Base-by-base conservation (phyloP, 225 moss, liverwort and hornwort species). In the Neckera pumila region DNA sequence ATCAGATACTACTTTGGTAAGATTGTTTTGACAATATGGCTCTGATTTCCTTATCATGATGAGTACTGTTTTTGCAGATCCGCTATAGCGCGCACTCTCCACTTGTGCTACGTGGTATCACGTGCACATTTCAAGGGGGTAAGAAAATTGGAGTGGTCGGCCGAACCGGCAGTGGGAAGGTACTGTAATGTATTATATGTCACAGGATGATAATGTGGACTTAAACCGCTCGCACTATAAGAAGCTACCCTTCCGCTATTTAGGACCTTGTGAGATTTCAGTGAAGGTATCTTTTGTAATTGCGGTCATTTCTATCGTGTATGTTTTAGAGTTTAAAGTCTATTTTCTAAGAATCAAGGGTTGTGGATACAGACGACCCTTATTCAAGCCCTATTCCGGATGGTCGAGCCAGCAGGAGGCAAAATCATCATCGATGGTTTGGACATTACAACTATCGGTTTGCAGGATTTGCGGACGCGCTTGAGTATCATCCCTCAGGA, bases 401-500 rank as follows among this genome's bases (percentile, higher is more conserved):
- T 97, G 82, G 95, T 95, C 20, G 96, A 96, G 88, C 95, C 97
- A 87, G 92, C 89, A 42, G 93, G 93, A 64, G 97, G 97, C 45
- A 95, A 77, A 80, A 93, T 97, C 59, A 27, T 95, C 20, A 96
- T 97, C 66, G 97, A 97, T 86, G 91, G 93, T 47, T 62, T 97
- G 67, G 97, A 97, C 86, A 93, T 96, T 42, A 92, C 90, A 81
- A 91, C 89, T 20, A 96, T 97, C 75, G 97, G 97, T 34, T 91
- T 97, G 83, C 95, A 96, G 43, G 96, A 97, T 89, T 76, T 97
- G 86, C 89, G 97, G 84, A 86, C 92, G 60, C 95, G 92, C 63
- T 85, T 97, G 90, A 95, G 96, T 91, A 95, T 97, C 81, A 96
- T 97, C 17, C 96, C 97, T 38, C 97, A 97, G 87, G 97, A 97